Evolutionary conservation across 768 basidiomycete species (phyloP).

Genomic region (Steccherinum ochraceum): DNA sequence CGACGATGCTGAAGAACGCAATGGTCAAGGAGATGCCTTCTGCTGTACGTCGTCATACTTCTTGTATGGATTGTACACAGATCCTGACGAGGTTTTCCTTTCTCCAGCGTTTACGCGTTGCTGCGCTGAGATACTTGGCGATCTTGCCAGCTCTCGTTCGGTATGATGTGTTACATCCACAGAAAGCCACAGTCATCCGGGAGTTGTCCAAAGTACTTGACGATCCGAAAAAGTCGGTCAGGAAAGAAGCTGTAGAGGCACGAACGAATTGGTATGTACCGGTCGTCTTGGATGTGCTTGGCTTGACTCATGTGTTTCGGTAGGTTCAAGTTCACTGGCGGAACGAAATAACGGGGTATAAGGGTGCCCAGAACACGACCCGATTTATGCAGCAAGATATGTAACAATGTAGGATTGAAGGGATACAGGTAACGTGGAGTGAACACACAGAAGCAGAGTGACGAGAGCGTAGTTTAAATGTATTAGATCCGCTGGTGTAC

Average conservation of each 20-base stretch:
- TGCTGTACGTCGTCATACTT: slow-evolving; percentile 35
- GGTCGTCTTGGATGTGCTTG: slow-evolving; percentile 22
- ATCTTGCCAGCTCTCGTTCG: slow-evolving; percentile 70
- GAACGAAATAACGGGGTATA: no score
- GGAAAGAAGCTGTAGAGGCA: slow-evolving; percentile 86
- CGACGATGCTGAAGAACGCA: slow-evolving; percentile 65
- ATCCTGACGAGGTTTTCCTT: no score
- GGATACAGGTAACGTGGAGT: no score
- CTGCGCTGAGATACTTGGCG: slow-evolving; percentile 70
- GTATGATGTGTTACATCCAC: slow-evolving; percentile 78
- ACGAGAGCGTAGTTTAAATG: background rate
- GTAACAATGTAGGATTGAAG: no score
- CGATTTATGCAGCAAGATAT: no score
- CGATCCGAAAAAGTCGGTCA: slow-evolving; percentile 80
- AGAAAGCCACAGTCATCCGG: slow-evolving; percentile 66
- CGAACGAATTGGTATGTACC: slow-evolving; percentile 24
- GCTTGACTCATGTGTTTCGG: slow-evolving; percentile 1
- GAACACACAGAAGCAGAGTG: background rate
- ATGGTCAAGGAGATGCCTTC: slow-evolving; percentile 44
- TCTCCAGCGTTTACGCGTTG: slow-evolving; percentile 65
- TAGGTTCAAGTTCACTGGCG: slow-evolving; percentile 60
- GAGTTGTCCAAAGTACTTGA: slow-evolving; percentile 75
- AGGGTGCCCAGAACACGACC: no score
- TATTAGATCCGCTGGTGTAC: slow-evolving; percentile 4
- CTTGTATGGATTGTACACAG: background rate